Conservation (phyloP, 139 green algal species). For the Closterium sp. region DNA sequence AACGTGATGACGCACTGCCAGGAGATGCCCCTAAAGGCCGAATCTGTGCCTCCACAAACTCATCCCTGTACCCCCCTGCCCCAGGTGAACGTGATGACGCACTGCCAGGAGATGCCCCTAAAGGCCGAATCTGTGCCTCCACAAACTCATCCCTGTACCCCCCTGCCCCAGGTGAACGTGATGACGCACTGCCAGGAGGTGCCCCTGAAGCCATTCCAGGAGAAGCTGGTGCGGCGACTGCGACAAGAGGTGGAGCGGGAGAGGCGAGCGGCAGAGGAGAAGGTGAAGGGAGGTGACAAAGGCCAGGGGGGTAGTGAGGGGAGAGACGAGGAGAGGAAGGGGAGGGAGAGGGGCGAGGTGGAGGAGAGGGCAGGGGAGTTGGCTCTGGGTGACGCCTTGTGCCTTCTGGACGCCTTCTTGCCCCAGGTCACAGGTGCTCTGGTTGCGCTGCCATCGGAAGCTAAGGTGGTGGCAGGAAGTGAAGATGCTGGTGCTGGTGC, state of each 20-base stretch:
- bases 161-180: constrained; percentile 24
- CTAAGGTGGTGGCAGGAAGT: not conserved
- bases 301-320: not conserved
- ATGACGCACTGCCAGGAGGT: constrained; percentile 19
- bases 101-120: too few relatives aligned
- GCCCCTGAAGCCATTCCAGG: not conserved
- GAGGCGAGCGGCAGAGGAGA: not conserved
- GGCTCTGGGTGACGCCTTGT: not conserved
- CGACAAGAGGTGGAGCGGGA: not conserved
- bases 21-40: not conserved
- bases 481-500: not conserved
- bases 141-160: not conserved
- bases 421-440: not conserved
- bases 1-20: constrained; percentile 11
- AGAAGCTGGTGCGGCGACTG: not conserved
- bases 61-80: not conserved
- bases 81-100: too few relatives aligned
- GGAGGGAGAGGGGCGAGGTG: not conserved
- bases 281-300: not conserved
- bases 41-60: not conserved
- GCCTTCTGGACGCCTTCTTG: not conserved
- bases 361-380: not conserved
- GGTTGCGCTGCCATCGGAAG: not conserved
- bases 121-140: not conserved
- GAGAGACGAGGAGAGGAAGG: not conserved